phyloP scores from a whole-genome alignment of 2,329 filamentous ascomycete genomes.

The Phoma herbarum region DNA sequence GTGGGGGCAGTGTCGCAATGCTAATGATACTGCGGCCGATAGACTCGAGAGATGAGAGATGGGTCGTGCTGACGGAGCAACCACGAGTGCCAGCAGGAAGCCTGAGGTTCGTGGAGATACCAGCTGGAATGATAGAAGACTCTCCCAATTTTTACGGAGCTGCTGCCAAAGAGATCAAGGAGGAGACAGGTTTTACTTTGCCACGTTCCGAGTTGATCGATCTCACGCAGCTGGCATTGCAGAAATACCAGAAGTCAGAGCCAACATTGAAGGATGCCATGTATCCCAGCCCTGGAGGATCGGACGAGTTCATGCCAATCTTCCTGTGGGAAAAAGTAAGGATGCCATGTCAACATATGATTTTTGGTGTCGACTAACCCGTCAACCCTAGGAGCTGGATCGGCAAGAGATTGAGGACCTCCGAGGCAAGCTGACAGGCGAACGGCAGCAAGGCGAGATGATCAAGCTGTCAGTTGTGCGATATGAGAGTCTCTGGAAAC shows the following conservation, averaged over 20 bases:
- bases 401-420: not conserved
- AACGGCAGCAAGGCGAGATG: not conserved
- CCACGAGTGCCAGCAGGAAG: not conserved
- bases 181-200: not conserved
- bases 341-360: no score
- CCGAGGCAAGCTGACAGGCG: not conserved
- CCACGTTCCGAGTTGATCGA: not conserved
- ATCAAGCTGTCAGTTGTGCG: not conserved
- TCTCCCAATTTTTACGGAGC: not conserved
- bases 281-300: constrained; percentile 3
- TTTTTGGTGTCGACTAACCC: no score
- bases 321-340: not conserved
- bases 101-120: not conserved
- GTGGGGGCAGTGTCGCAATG: not conserved
- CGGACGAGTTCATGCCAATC: not conserved
- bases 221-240: not conserved
- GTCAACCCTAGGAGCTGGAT: not conserved
- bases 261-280: not conserved
- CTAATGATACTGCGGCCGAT: not conserved
- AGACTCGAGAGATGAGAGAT: not conserved
- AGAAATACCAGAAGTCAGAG: not conserved
- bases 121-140: not conserved
- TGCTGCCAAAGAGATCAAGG: not conserved
- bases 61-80: not conserved
- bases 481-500: constrained; percentile 46